Conservation (phyloP, 2,329 filamentous ascomycete genomes). For the Arthrobotrys musiformis region DNA sequence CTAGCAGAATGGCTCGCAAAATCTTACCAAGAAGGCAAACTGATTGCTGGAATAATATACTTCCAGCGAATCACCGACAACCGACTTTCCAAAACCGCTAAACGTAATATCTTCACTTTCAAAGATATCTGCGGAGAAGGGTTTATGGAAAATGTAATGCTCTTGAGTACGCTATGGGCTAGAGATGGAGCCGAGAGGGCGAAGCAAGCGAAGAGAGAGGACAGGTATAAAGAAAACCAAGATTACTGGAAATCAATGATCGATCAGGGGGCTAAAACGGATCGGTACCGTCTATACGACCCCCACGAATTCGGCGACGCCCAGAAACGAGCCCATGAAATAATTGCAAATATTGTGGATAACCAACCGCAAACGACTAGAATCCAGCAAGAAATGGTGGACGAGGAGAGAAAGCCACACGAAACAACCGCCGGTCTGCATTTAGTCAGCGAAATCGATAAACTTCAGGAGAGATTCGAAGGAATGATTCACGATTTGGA, state of each 20-base stretch:
- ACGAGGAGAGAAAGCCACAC: background rate
- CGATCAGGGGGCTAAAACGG: background rate
- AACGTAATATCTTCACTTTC: background rate
- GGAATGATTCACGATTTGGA: background rate
- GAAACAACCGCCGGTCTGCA: constrained; percentile 7
- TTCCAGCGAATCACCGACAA: constrained; percentile 61
- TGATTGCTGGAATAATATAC: constrained; percentile 61
- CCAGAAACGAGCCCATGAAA: background rate
- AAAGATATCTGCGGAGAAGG: constrained; percentile 2
- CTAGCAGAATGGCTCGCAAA: constrained; percentile 59
- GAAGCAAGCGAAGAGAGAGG: background rate
- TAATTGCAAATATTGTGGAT: background rate
- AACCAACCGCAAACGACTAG: constrained; percentile 1
- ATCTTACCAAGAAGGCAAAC: constrained; percentile 58
- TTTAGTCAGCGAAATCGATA: background rate
- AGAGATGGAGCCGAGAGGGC: background rate
- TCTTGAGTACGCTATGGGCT: background rate
- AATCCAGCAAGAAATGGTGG: constrained; percentile 14
- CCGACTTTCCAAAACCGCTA: background rate
- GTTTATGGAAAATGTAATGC: constrained; percentile 12
- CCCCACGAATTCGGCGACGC: background rate
- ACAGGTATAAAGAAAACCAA: background rate
- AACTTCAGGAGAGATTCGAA: background rate
- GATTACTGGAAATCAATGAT: constrained; percentile 5
- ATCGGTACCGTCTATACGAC: background rate